Conservation (phyloP, 345 rosid genomes). For the Pistacia atlantica region DNA sequence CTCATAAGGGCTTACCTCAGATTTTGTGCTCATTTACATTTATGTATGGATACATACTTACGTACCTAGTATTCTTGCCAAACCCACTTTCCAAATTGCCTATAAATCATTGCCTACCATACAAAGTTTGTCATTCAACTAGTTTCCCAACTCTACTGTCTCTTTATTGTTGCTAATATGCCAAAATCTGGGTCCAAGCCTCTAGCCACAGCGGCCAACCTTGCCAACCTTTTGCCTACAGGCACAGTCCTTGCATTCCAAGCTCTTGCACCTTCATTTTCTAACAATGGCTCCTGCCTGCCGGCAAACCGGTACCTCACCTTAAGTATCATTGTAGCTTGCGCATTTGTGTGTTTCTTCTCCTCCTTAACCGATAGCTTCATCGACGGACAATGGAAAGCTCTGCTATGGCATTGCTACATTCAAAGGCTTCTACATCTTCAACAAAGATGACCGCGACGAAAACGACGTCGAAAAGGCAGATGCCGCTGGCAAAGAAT, state of each 20-base stretch:
- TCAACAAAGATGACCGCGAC: conserved; percentile 24
- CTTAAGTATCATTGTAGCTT: conserved; percentile 19
- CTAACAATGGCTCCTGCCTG: conserved; percentile 45
- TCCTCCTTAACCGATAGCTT: conserved; percentile 62
- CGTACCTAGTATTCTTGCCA: no score
- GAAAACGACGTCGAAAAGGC: conserved; percentile 5
- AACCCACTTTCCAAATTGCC: no score
- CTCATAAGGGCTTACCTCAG: background rate
- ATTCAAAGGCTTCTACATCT: conserved; percentile 26
- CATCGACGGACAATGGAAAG: conserved; percentile 28
- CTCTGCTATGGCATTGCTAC: conserved; percentile 56
- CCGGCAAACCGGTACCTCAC: conserved; percentile 40
- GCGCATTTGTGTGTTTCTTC: conserved; percentile 40
- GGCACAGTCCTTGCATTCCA: conserved; percentile 55
- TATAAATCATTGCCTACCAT: background rate
- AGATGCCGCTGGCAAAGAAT: no score
- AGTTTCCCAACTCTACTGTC: background rate
- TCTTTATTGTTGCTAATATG: background rate
- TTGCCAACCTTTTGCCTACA: conserved; percentile 58
- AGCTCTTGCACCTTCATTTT: conserved; percentile 46
- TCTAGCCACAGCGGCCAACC: conserved; percentile 42
- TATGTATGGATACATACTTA: no score
- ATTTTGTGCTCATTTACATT: no score
- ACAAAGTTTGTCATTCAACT: background rate
- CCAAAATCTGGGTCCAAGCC: conserved; percentile 18